Conservation (phyloP, 176 grass and related monocot species). For the Typha latifolia region DNA sequence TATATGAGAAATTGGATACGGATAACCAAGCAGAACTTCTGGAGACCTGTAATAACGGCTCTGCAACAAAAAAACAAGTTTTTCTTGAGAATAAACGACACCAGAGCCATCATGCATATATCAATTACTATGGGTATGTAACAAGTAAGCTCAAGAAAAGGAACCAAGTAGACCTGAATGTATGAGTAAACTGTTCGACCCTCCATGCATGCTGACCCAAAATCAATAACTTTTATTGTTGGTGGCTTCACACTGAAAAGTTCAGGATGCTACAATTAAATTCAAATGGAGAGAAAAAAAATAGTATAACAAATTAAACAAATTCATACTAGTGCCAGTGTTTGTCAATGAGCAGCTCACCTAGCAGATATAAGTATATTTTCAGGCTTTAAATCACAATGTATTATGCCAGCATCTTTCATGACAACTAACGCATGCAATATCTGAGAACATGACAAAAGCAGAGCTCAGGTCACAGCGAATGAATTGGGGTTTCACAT, state of each 20-base stretch:
- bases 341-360: slow-evolving; percentile 38
- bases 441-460: slow-evolving; percentile 49
- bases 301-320: slow-evolving; percentile 16
- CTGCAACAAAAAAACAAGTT: slow-evolving; percentile 48
- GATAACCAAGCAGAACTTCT: slow-evolving; percentile 97
- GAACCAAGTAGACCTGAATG: slow-evolving; percentile 65
- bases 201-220: slow-evolving; percentile 97
- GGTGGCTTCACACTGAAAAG: slow-evolving; percentile 70
- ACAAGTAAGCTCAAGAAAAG: neutral
- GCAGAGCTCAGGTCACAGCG: slow-evolving; percentile 14
- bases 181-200: slow-evolving; percentile 91
- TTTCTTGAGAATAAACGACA: slow-evolving; percentile 21
- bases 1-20: slow-evolving; percentile 41
- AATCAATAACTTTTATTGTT: slow-evolving; percentile 99
- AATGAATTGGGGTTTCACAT: slow-evolving; percentile 14
- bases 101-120: neutral
- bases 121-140: neutral
- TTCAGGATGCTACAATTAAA: slow-evolving; percentile 22
- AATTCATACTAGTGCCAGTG: slow-evolving; percentile 13
- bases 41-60: slow-evolving; percentile 98
- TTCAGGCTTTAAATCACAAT: slow-evolving; percentile 99
- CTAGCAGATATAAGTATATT: slow-evolving; percentile 88
- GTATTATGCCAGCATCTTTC: slow-evolving; percentile 97
- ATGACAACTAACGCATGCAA: slow-evolving; percentile 84
- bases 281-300: slow-evolving; percentile 20